phyloP scores from a whole-genome alignment of 1,139 yeast genomes.

The Saccharomyces hybrid region DNA sequence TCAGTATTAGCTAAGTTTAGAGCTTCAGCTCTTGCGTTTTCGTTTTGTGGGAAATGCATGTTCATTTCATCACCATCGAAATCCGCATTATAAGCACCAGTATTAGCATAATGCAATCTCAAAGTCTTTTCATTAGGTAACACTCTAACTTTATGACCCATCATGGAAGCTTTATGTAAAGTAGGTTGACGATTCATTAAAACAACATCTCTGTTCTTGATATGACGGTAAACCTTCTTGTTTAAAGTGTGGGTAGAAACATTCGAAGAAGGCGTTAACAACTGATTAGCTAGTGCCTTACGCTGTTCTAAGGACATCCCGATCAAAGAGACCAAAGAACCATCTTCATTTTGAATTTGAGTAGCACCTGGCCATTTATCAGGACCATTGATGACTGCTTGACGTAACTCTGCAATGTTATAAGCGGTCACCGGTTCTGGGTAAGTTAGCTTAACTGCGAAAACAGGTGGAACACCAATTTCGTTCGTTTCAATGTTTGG shows the following conservation, averaged over 20 bases:
- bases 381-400: conserved; percentile 96
- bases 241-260: conserved; percentile 49
- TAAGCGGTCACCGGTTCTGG: conserved; percentile 98
- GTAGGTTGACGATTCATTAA: conserved; percentile 99
- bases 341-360: conserved; percentile 93
- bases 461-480: conserved; percentile 98
- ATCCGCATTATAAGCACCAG: conserved; percentile 98
- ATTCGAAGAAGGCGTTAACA: conserved; percentile 71
- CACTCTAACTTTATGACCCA: conserved; percentile 98
- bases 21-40: conserved; percentile 96
- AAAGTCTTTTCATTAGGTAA: conserved; percentile 95
- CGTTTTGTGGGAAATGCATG: conserved; percentile 99
- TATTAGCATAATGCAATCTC: conserved; percentile 94
- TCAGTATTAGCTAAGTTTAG: conserved; percentile 91
- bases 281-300: conserved; percentile 90
- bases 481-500: conserved; percentile 96
- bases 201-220: conserved; percentile 90
- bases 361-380: conserved; percentile 98
- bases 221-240: conserved; percentile 91
- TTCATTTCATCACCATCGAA: conserved; percentile 99
- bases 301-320: conserved; percentile 93
- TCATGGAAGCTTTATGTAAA: conserved; percentile 97
- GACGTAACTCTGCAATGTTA: conserved; percentile 82
- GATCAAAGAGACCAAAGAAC: conserved; percentile 70
- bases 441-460: conserved; percentile 88